Evolutionary conservation across 2,329 filamentous ascomycete genomes (phyloP).

Genomic region (Helminthosporium solani): DNA sequence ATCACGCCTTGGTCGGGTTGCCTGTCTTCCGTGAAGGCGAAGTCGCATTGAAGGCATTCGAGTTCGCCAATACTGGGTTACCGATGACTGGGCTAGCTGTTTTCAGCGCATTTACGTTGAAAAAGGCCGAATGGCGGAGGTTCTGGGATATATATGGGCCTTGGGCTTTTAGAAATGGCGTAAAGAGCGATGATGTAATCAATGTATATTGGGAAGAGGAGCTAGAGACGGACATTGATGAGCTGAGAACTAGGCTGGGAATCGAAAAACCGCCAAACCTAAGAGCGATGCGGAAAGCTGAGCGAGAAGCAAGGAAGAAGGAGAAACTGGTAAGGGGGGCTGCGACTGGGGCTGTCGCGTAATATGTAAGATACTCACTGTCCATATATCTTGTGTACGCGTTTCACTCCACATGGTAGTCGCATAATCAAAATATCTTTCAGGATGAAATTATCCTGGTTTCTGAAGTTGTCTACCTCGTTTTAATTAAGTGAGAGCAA

Average conservation of each 20-base stretch:
- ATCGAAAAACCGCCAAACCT: conserved; percentile 90
- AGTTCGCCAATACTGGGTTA: conserved; percentile 90
- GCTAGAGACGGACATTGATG: conserved; percentile 77
- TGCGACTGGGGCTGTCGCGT: conserved; percentile 20
- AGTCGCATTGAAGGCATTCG: conserved; percentile 95
- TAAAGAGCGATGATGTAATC: conserved; percentile 75
- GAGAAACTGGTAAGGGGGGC: conserved; percentile 55
- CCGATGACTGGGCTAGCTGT: conserved; percentile 93
- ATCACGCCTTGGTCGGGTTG: conserved; percentile 88
- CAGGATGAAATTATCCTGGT: no score
- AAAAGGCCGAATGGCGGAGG: conserved; percentile 61
- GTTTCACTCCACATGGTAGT: no score
- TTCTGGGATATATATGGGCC: conserved; percentile 79
- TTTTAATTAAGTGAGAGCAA: no score
- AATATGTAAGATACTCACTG: conserved; percentile 3
- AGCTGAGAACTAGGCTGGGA: conserved; percentile 70
- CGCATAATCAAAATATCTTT: no score
- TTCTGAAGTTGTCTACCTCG: no score
- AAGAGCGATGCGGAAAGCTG: conserved; percentile 70
- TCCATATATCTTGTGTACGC: no score
- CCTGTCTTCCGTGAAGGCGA: conserved; percentile 94
- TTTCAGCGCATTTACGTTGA: conserved; percentile 67
- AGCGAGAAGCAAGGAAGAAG: conserved; percentile 67
- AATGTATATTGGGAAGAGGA: conserved; percentile 99
- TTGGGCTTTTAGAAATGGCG: conserved; percentile 85